Evolutionary conservation across 345 rosid species (phyloP).

Genomic region (Lepidium aucheri): DNA sequence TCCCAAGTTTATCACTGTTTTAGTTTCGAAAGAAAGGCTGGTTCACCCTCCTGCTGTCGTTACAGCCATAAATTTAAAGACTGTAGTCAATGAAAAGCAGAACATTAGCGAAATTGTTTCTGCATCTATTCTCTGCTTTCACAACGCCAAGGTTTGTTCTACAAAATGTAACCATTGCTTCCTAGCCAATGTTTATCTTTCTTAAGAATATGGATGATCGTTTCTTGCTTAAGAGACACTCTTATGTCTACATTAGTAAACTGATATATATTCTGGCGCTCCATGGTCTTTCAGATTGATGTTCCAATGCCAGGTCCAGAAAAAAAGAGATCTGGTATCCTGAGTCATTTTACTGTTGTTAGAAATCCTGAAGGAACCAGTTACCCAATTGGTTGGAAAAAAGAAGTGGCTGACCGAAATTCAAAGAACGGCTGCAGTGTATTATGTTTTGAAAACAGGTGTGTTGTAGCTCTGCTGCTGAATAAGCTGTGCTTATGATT

Average conservation of each 20-base stretch:
- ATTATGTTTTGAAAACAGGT: slow-evolving; percentile 81
- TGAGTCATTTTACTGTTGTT: slow-evolving; percentile 82
- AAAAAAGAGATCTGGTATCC: slow-evolving; percentile 69
- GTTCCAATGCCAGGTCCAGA: slow-evolving; percentile 86
- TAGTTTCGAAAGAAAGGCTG: slow-evolving; percentile 36
- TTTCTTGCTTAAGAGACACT: slow-evolving; percentile 1
- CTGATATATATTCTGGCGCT: slow-evolving; percentile 8
- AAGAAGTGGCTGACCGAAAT: slow-evolving; percentile 79
- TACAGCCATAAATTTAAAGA: slow-evolving; percentile 88
- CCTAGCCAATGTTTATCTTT: slow-evolving; percentile 15
- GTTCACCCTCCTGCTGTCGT: slow-evolving; percentile 85
- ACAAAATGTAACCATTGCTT: slow-evolving; percentile 12
- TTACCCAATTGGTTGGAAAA: slow-evolving; percentile 91
- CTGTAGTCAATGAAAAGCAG: slow-evolving; percentile 71
- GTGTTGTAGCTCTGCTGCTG: slow-evolving; percentile 1
- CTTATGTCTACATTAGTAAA: background rate
- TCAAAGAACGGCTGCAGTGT: slow-evolving; percentile 66
- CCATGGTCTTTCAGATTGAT: slow-evolving; percentile 64
- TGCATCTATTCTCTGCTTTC: slow-evolving; percentile 87
- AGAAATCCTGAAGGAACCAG: slow-evolving; percentile 91
- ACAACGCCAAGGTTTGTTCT: slow-evolving; percentile 83
- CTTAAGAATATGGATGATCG: background rate
- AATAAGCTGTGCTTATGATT: background rate
- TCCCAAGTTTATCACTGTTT: slow-evolving; percentile 51
- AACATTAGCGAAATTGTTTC: slow-evolving; percentile 79